Evolutionary conservation across 108 stramenopile species (phyloP).

Genomic region (Seminavis robusta): DNA sequence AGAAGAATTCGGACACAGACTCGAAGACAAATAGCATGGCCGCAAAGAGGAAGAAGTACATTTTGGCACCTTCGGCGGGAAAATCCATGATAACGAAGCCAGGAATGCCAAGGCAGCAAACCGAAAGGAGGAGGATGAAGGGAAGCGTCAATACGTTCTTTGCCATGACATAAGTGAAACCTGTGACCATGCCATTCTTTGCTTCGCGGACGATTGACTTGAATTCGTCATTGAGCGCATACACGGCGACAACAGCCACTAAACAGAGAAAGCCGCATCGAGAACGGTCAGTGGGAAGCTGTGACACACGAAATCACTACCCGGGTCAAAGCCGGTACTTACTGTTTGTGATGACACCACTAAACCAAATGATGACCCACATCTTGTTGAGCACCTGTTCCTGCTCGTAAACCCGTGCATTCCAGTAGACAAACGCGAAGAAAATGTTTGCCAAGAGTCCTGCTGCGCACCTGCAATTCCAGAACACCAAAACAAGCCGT

Average conservation of each 20-base stretch:
- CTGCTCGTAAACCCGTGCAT: slow-evolving; percentile 17
- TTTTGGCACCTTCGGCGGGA: not conserved
- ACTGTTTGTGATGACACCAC: slow-evolving; percentile 4
- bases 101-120: slow-evolving; percentile 26
- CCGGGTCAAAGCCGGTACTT: not conserved
- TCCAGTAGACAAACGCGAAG: slow-evolving; percentile 22
- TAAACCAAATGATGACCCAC: slow-evolving; percentile 17
- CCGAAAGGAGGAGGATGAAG: slow-evolving; percentile 24
- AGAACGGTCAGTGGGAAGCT: not conserved
- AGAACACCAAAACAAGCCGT: too few species aligned
- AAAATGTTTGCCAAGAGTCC: slow-evolving; percentile 10
- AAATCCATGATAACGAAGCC: slow-evolving; percentile 15
- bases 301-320: not conserved
- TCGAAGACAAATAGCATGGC: slow-evolving; percentile 11
- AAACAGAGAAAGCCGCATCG: not conserved
- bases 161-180: slow-evolving; percentile 20
- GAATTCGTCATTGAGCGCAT: slow-evolving; percentile 27
- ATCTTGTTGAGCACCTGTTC: slow-evolving; percentile 26
- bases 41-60: slow-evolving; percentile 2
- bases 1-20: slow-evolving; percentile 4
- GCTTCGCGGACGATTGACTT: slow-evolving; percentile 13
- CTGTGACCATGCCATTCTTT: slow-evolving; percentile 20
- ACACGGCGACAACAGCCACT: slow-evolving; percentile 23
- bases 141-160: slow-evolving; percentile 28
- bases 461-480: too few species aligned